Conservation (phyloP, 148 eudicot genomes). For the Rhododendron molle region DNA sequence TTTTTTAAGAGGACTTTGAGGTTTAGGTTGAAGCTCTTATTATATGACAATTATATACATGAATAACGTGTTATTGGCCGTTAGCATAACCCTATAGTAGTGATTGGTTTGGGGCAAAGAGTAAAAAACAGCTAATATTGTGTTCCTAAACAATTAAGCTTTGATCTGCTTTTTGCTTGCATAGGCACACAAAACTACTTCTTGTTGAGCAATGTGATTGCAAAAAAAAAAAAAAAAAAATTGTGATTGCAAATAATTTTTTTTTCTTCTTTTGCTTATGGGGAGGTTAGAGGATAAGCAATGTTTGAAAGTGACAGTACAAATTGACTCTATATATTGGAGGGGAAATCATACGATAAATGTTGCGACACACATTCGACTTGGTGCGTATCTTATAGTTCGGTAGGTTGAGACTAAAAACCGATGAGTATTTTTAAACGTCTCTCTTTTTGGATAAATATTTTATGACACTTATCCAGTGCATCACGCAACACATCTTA, state of each 20-base stretch:
- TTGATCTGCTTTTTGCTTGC: not conserved
- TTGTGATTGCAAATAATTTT: no score
- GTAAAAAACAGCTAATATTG: not conserved
- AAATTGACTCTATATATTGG: not conserved
- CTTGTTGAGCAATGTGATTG: not conserved
- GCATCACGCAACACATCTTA: not conserved
- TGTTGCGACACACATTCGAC: not conserved
- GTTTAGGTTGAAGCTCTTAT: not conserved
- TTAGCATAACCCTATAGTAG: not conserved
- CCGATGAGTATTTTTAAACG: not conserved
- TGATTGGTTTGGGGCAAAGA: not conserved
- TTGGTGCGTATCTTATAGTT: not conserved
- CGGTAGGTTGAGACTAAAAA: not conserved
- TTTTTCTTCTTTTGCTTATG: not conserved
- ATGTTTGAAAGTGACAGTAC: not conserved
- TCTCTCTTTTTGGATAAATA: not conserved
- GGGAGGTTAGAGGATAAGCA: not conserved
- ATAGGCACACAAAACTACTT: no score
- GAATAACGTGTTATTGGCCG: not conserved
- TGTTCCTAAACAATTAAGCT: not conserved
- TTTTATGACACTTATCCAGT: not conserved
- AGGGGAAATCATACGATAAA: no score
- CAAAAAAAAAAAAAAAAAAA: no score
- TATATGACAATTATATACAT: no score
- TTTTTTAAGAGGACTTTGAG: not conserved